Conservation (phyloP, 805 yeast species). For the Wickerhamomyces bovis region DNA sequence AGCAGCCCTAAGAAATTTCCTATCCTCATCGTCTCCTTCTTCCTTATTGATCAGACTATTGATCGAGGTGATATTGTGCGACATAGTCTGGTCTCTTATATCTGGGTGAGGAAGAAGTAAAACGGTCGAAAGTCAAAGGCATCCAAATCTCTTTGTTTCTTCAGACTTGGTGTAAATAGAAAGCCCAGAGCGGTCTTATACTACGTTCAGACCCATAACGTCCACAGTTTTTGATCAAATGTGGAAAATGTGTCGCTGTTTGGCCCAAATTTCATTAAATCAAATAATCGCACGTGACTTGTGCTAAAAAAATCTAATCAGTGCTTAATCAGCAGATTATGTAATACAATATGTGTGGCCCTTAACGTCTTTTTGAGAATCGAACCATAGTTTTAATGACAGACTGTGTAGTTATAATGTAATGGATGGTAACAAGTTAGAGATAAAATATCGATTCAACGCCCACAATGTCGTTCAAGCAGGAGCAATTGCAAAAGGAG, state of each 20-base stretch:
- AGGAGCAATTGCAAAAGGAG: neutral
- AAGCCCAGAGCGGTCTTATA: too few species aligned
- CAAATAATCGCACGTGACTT: neutral
- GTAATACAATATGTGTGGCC: too few species aligned
- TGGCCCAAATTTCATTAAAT: neutral
- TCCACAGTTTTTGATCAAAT: neutral
- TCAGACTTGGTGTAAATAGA: too few species aligned
- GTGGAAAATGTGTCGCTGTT: slow-evolving; percentile 1
- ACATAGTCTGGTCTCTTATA: neutral
- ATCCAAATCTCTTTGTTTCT: neutral
- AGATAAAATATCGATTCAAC: too few species aligned
- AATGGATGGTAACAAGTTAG: too few species aligned
- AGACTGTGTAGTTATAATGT: too few species aligned
- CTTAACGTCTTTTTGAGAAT: neutral
- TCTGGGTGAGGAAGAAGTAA: too few species aligned
- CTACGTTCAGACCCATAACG: neutral
- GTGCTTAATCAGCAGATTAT: too few species aligned
- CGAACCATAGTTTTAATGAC: too few species aligned
- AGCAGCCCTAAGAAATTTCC: slow-evolving; percentile 50
- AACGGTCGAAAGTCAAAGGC: neutral
- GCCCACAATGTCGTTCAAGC: neutral
- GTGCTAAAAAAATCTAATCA: too few species aligned
- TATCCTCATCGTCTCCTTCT: slow-evolving; percentile 37
- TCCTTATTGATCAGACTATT: slow-evolving; percentile 6
- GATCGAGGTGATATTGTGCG: slow-evolving; percentile 3